These are phyloP conservation scores for Brettanomyces bruxellensis DNA, from an alignment of 805 yeast species.

Conservation along the genomic window DNA sequence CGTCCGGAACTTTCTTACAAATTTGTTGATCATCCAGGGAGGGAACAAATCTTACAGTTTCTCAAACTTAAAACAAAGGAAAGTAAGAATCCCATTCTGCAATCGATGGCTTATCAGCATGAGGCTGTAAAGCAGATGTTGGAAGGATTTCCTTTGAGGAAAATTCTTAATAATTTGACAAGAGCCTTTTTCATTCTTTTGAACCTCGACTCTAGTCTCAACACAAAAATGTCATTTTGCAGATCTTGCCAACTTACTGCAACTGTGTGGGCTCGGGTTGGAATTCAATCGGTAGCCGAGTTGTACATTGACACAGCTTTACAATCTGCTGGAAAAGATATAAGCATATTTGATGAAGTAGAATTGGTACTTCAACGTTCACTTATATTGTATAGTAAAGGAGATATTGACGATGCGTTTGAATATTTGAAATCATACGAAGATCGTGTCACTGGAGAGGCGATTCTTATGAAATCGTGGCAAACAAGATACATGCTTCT, in stretches of 20 bases:
- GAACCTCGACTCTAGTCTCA: conserved; percentile 31
- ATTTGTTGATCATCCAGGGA: conserved; percentile 32
- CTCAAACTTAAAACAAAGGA: conserved; percentile 44
- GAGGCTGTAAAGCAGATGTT: conserved; percentile 49
- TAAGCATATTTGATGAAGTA: conserved; percentile 31
- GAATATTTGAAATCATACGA: conserved; percentile 26
- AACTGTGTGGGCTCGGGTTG: conserved; percentile 44
- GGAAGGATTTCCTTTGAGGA: conserved; percentile 38
- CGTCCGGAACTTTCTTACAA: conserved; percentile 46
- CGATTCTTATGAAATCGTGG: conserved; percentile 32
- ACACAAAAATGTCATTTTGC: conserved; percentile 29
- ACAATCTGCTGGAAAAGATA: conserved; percentile 26
- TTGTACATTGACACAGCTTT: conserved; percentile 39
- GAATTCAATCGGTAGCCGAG: conserved; percentile 36
- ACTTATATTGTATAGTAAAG: conserved; percentile 27
- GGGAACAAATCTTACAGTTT: conserved; percentile 59
- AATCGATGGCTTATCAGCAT: conserved; percentile 56
- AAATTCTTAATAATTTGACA: conserved; percentile 45
- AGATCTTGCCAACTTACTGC: conserved; percentile 33
- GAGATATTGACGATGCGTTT: conserved; percentile 33
- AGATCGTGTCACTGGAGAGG: conserved; percentile 19
- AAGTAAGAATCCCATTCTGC: conserved; percentile 35
- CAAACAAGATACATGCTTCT: conserved; percentile 32
- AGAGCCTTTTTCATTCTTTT: conserved; percentile 49
- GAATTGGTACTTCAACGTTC: conserved; percentile 32